Evolutionary conservation across 2,329 filamentous ascomycete genomes (phyloP), one percentile per base, ranked within the genome.

Genomic region (Aspergillus aculeatinus): DNA sequence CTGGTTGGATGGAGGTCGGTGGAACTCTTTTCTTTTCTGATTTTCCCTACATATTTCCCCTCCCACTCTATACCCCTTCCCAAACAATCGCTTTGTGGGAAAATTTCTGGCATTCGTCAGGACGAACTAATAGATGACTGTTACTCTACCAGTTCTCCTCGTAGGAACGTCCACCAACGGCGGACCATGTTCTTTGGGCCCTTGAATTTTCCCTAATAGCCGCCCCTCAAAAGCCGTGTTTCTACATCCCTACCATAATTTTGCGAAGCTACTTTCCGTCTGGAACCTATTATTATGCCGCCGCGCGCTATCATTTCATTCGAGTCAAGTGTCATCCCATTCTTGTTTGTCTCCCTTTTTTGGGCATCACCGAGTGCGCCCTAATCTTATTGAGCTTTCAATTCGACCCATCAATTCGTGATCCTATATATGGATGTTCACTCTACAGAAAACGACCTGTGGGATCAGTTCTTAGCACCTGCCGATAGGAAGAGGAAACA

Each of bases 291-390:
- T 47, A 44, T 48, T 55, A 55, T 44, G 39, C 39, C 53, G 53
- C 48, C 47, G 53, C 42, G 48, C 44, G 33, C 48, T 44, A 29
- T 25, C 27, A 47, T 35, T 48, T 33, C 27, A 31, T 48, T 11
- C 21, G 27, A 55, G 53, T 48, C 42, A 29, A 50, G 25, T 48
- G 29, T 31, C 48, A 23, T 25, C n/a, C 35, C 48, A 19, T 48
- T 55, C 47, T 58, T 49, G 48, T 51, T 62, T 67, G 60, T 60
- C 61, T 61, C 53, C 60, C 53, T 59, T 60, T 60, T 63, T 35
- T 31, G 54, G 57, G 64, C 55, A 62, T 66, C 62, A 65, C 63
- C 66, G 63, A 33, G 55, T 50, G 51, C 54, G 58, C 31, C 31
- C 51, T 58, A 60, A 58, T 48, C 39, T 55, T 49, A 31, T 35